Conservation (phyloP, 106 monocot species). For the Acorus calamus region DNA sequence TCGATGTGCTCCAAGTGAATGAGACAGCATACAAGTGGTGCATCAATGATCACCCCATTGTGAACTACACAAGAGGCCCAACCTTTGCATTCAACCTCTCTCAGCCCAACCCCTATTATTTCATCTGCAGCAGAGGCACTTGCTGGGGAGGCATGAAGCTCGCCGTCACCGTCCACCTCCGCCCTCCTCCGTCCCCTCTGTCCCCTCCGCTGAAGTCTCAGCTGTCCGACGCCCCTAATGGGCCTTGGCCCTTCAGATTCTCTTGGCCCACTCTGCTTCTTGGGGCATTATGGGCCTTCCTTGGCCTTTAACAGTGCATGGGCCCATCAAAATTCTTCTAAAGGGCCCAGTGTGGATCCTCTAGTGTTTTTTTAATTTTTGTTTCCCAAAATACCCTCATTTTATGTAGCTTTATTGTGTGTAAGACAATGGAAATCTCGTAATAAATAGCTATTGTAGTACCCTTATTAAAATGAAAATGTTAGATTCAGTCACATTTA, state of each 20-base stretch:
- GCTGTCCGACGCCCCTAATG: conserved; percentile 4
- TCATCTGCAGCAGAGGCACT: conserved; percentile 66
- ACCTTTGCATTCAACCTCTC: conserved; percentile 65
- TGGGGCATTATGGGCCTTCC: too few relatives aligned
- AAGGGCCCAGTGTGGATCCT: too few relatives aligned
- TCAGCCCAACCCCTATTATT: conserved; percentile 50
- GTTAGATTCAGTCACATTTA: too few relatives aligned
- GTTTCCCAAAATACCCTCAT: too few relatives aligned
- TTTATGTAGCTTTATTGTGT: too few relatives aligned
- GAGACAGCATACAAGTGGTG: conserved; percentile 54
- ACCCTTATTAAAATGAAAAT: too few relatives aligned
- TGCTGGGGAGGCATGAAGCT: conserved; percentile 68
- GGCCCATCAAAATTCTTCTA: too few relatives aligned
- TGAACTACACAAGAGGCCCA: conserved; percentile 68
- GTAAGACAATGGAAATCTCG: too few relatives aligned
- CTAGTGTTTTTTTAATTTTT: too few relatives aligned
- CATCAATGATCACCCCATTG: conserved; percentile 47
- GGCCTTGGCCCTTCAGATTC: conserved; percentile 13
- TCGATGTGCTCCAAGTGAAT: conserved; percentile 55
- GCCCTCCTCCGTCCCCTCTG: conserved; percentile 56
- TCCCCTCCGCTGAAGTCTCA: conserved; percentile 15
- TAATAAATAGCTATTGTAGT: too few relatives aligned
- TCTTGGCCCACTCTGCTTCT: conserved; percentile 3
- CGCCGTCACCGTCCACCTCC: conserved; percentile 23
- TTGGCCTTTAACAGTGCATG: too few relatives aligned